These are phyloP conservation scores for Phaeotremella fagi DNA, from an alignment of 768 basidiomycete genomes.

Conservation along the genomic window DNA sequence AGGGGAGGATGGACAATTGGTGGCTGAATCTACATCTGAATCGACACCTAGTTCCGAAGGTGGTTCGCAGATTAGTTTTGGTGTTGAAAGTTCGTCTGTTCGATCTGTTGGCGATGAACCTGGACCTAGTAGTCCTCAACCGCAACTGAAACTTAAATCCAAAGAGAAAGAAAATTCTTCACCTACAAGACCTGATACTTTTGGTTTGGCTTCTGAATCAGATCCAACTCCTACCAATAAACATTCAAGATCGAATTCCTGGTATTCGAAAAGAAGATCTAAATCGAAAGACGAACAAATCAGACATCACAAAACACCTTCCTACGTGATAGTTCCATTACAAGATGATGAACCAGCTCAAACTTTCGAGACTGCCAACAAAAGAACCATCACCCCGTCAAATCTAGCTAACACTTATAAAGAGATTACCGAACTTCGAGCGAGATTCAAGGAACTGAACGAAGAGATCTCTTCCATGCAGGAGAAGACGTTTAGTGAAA, in stretches of 20 bases:
- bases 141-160: not conserved
- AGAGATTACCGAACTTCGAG: slow-evolving; percentile 67
- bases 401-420: slow-evolving; percentile 63
- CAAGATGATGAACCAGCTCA: slow-evolving; percentile 57
- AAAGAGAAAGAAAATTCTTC: not conserved
- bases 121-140: not conserved
- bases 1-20: slow-evolving; percentile 56
- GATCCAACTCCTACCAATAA: not conserved
- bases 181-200: not conserved
- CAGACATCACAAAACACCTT: no score
- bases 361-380: no score
- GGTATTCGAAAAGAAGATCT: not conserved
- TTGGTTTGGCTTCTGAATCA: not conserved
- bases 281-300: not conserved
- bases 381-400: slow-evolving; percentile 64
- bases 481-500: slow-evolving; percentile 62
- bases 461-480: slow-evolving; percentile 67
- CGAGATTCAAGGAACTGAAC: slow-evolving; percentile 67
- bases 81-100: not conserved
- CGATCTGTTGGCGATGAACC: not conserved
- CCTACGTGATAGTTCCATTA: not conserved
- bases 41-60: slow-evolving; percentile 14
- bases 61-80: not conserved
- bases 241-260: not conserved
- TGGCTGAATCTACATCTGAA: slow-evolving; percentile 39